Percentiles rank a stretch among this genome's conserved stretches.
phyloP scores from a whole-genome alignment of 306 rosid species.

The Coriaria nepalensis region DNA sequence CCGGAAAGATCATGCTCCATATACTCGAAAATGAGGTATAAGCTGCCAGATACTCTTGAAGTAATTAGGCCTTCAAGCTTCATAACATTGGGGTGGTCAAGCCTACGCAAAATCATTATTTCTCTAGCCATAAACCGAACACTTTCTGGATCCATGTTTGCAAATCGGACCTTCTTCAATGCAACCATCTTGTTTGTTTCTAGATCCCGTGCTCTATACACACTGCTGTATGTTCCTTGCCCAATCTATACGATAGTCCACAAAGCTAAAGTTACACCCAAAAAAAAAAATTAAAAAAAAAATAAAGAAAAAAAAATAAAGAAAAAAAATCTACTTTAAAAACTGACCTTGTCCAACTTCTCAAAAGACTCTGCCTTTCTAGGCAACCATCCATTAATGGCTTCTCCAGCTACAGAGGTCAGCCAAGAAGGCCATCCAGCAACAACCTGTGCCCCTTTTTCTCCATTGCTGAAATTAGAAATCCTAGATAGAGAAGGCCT shows the following conservation, averaged over 20 bases:
- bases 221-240: constrained; percentile 89
- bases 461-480: constrained; percentile 31
- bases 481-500: constrained; percentile 17
- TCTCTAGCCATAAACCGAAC: constrained; percentile 85
- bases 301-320: neutral
- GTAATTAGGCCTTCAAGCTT: constrained; percentile 83
- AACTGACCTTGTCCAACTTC: constrained; percentile 60
- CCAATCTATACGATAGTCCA: constrained; percentile 42
- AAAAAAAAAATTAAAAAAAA: neutral
- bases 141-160: constrained; percentile 80
- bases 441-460: constrained; percentile 52
- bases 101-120: constrained; percentile 51
- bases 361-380: constrained; percentile 67
- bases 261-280: neutral
- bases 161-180: constrained; percentile 71
- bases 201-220: constrained; percentile 69
- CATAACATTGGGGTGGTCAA: constrained; percentile 89
- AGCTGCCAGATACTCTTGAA: constrained; percentile 69
- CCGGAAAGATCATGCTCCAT: constrained; percentile 91
- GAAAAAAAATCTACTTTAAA: neutral
- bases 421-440: constrained; percentile 97
- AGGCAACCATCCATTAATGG: constrained; percentile 76
- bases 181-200: constrained; percentile 68
- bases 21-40: constrained; percentile 73
- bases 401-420: constrained; percentile 70